Percentiles rank a stretch among this genome's conserved stretches.
Evolutionary conservation across 495 filamentous ascomycete genomes (phyloP).

Genomic region (Penicillium malachiteum): DNA sequence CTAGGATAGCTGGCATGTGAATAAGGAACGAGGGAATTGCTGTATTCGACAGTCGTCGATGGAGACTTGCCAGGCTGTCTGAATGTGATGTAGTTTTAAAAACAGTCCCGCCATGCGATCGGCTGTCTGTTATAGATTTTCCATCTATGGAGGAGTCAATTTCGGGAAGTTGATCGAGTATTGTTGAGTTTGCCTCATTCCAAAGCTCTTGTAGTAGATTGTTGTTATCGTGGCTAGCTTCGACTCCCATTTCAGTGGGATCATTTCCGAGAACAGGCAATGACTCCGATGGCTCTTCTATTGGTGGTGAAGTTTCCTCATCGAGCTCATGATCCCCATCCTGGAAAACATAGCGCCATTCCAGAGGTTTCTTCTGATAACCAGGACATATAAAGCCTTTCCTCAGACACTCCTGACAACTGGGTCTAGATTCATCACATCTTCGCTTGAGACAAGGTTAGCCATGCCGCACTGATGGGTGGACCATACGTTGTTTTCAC

Average conservation of each 20-base stretch:
- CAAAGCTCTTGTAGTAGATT: conserved; percentile 10
- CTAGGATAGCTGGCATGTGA: conserved; percentile 24
- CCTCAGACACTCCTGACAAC: conserved; percentile 23
- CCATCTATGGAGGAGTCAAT: conserved; percentile 13
- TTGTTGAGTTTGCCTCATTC: conserved; percentile 12
- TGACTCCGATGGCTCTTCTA: not conserved
- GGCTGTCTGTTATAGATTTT: not conserved
- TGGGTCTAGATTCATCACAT: conserved; percentile 28
- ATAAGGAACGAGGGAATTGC: conserved; percentile 25
- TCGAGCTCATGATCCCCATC: conserved; percentile 7
- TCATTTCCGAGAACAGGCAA: not conserved
- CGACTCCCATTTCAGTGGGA: not conserved
- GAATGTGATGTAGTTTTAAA: conserved; percentile 3
- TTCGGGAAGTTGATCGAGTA: conserved; percentile 18
- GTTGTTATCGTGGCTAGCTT: conserved; percentile 1
- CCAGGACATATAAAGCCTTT: conserved; percentile 22
- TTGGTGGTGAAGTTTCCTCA: not conserved
- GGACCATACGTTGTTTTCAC: conserved; percentile 8
- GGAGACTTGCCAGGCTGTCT: conserved; percentile 21
- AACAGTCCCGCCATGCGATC: not conserved
- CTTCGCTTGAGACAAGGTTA: conserved; percentile 19
- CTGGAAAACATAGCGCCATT: conserved; percentile 28
- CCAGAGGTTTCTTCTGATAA: conserved; percentile 22
- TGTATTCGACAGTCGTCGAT: conserved; percentile 19
- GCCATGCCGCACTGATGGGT: not conserved